These are phyloP conservation scores for Botrytis deweyae DNA, from an alignment of 2,329 filamentous ascomycete species.

Conservation along the genomic window DNA sequence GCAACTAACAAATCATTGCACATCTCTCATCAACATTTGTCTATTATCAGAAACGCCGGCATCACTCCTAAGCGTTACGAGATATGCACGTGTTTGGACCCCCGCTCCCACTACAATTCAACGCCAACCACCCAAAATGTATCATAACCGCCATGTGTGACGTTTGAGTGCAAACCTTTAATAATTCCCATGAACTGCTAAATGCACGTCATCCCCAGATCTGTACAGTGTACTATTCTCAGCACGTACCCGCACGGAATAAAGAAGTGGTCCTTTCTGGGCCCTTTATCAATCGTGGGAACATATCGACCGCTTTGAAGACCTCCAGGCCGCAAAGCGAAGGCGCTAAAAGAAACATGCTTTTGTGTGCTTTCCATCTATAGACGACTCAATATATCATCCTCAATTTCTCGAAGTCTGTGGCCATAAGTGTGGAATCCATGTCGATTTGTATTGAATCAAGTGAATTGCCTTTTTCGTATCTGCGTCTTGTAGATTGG, in stretches of 20 bases:
- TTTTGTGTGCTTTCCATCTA: not conserved
- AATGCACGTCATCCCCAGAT: conserved; percentile 10
- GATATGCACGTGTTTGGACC: conserved; percentile 12
- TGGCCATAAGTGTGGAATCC: not conserved
- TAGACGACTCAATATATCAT: not conserved
- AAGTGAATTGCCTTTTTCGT: not conserved
- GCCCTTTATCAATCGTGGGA: not conserved
- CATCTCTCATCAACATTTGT: not conserved
- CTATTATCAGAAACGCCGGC: not conserved
- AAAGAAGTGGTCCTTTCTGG: conserved; percentile 4
- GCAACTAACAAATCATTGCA: not conserved
- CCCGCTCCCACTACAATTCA: not conserved
- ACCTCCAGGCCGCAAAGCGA: not conserved
- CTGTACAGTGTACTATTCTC: conserved; percentile 7
- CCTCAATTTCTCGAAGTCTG: not conserved
- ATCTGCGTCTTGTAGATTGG: not conserved
- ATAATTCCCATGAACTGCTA: not conserved
- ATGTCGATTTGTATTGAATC: conserved; percentile 11
- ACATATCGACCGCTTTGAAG: conserved; percentile 4
- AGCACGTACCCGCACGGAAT: conserved; percentile 12
- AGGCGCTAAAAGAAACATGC: not conserved
- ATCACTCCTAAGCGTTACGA: conserved; percentile 4
- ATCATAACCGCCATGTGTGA: conserved; percentile 13
- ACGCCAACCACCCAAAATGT: not conserved
- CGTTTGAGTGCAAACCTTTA: not conserved